phyloP scores from a whole-genome alignment of 2,329 filamentous ascomycete species.

The Exophiala aquamarina region DNA sequence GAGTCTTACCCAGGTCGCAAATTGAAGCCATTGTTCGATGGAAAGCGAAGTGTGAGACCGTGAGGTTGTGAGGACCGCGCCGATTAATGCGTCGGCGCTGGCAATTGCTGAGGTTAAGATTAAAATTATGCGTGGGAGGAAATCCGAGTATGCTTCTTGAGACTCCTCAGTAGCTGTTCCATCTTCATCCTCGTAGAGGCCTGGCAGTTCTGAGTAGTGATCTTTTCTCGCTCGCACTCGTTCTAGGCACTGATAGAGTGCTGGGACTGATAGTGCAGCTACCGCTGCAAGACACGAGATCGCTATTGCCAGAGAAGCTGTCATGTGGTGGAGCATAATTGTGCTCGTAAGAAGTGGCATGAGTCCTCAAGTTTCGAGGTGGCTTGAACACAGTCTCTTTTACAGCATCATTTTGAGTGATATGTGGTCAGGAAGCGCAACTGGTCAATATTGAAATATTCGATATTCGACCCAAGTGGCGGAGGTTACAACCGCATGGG shows the following conservation, averaged over 20 bases:
- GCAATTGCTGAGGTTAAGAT: conserved; percentile 56
- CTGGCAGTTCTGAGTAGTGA: conserved; percentile 25
- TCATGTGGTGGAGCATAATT: conserved; percentile 15
- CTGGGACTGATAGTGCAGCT: conserved; percentile 17
- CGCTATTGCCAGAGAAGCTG: conserved; percentile 18
- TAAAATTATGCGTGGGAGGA: conserved; percentile 56
- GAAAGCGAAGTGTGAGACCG: conserved; percentile 41
- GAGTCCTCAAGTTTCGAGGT: neutral
- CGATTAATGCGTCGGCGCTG: conserved; percentile 55
- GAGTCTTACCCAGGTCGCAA: conserved; percentile 62
- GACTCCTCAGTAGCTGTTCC: conserved; percentile 67
- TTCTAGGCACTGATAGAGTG: conserved; percentile 9
- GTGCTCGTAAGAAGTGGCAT: neutral
- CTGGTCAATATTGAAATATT: neutral
- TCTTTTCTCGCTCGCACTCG: conserved; percentile 13
- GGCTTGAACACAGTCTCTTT: neutral
- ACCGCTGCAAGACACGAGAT: conserved; percentile 20
- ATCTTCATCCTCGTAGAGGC: conserved; percentile 67
- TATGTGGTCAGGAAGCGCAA: neutral
- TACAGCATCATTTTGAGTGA: neutral
- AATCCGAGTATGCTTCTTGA: conserved; percentile 61
- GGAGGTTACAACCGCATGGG: neutral
- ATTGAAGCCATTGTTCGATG: conserved; percentile 60
- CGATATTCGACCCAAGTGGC: conserved; percentile 1
- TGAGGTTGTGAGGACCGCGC: conserved; percentile 55